Evolutionary conservation across 2,329 filamentous ascomycete genomes (phyloP).

Genomic region (Alternaria triticina): DNA sequence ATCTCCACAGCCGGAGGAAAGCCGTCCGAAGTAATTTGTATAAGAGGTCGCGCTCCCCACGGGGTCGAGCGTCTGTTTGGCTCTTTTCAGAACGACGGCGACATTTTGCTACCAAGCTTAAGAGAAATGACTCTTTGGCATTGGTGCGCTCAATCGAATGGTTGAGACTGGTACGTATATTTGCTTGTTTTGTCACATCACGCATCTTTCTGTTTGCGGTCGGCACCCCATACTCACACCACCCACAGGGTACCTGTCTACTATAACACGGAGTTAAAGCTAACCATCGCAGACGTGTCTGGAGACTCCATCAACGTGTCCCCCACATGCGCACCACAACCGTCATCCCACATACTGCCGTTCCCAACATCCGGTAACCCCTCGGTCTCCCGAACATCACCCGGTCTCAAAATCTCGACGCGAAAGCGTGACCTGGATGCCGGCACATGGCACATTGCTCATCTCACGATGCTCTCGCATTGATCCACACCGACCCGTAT

Average conservation of each 20-base stretch:
- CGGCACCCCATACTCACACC: not conserved
- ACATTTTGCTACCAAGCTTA: not conserved
- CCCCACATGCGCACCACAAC: constrained; percentile 5
- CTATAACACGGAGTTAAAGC: constrained; percentile 3
- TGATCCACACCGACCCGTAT: constrained; percentile 29
- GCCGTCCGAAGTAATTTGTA: constrained; percentile 13
- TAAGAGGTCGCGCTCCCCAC: constrained; percentile 14
- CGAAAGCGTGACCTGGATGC: constrained; percentile 1
- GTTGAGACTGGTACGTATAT: not conserved
- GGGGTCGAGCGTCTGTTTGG: constrained; percentile 13
- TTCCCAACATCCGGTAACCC: not conserved
- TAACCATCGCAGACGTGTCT: constrained; percentile 7
- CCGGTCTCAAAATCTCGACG: constrained; percentile 17
- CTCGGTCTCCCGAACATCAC: constrained; percentile 17
- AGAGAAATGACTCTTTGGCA: not conserved
- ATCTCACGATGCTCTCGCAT: constrained; percentile 8
- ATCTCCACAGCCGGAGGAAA: constrained; percentile 21
- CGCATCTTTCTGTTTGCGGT: not conserved
- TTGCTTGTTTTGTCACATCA: not conserved
- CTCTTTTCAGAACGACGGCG: not conserved
- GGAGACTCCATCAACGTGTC: constrained; percentile 1
- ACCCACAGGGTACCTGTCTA: not conserved
- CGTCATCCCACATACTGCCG: constrained; percentile 7
- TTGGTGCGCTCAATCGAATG: not conserved
- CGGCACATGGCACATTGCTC: constrained; percentile 9